These are phyloP conservation scores for Aspergillus novoparasiticus DNA, from an alignment of 2,329 filamentous ascomycete genomes.

Conservation along the genomic window DNA sequence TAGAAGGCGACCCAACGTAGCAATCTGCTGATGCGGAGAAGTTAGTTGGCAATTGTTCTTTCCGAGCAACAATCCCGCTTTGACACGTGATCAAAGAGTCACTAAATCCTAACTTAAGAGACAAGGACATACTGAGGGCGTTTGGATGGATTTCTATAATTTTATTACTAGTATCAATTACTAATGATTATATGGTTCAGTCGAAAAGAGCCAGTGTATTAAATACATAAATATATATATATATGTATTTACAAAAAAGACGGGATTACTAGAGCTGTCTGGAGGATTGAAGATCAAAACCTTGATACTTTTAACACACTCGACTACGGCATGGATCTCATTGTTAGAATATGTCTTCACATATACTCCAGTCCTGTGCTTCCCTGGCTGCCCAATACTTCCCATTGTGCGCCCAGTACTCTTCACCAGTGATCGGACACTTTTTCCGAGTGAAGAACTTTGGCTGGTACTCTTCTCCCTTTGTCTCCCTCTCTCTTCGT, in stretches of 20 bases:
- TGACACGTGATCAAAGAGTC: conserved; percentile 5
- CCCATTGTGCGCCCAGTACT: conserved; percentile 86
- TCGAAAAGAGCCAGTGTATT: background rate
- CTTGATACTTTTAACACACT: background rate
- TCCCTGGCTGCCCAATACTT: conserved; percentile 79
- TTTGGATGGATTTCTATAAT: background rate
- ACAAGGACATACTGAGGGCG: background rate
- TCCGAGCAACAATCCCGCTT: conserved; percentile 1
- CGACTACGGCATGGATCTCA: background rate
- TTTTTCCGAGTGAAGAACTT: conserved; percentile 78
- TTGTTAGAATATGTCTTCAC: conserved; percentile 69
- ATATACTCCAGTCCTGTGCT: conserved; percentile 67
- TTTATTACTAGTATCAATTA: background rate
- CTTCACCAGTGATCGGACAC: conserved; percentile 80
- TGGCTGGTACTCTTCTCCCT: conserved; percentile 78
- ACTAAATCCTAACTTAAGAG: background rate
- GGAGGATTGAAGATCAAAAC: background rate
- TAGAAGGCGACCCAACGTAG: background rate
- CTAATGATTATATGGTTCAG: background rate
- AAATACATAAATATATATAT: no score
- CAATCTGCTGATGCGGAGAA: conserved; percentile 10
- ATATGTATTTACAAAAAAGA: background rate
- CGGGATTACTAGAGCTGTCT: background rate
- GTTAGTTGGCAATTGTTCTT: background rate
- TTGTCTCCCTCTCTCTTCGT: conserved; percentile 70